These are phyloP conservation scores for Litchi chinensis DNA, from an alignment of 345 rosid species.

Conservation along the genomic window DNA sequence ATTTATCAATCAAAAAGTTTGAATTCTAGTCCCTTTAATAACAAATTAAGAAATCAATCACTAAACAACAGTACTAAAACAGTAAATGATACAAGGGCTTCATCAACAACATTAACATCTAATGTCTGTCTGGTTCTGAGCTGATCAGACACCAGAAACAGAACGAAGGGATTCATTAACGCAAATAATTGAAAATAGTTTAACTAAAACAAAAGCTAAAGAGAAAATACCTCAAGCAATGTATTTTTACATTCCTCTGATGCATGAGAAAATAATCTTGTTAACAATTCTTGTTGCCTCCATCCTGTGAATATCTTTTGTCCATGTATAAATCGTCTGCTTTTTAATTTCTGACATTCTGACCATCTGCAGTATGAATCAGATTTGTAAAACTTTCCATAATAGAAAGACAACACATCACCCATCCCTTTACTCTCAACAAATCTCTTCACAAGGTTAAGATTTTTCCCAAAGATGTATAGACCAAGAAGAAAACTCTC, in stretches of 20 bases:
- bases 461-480: slow-evolving; percentile 71
- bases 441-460: slow-evolving; percentile 54
- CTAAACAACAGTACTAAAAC: background rate
- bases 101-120: slow-evolving; percentile 6
- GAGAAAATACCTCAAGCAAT: slow-evolving; percentile 55
- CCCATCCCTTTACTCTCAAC: slow-evolving; percentile 62
- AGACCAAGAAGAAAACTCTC: slow-evolving; percentile 68
- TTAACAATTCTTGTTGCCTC: slow-evolving; percentile 67
- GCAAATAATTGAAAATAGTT: background rate
- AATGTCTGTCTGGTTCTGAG: background rate
- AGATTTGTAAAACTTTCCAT: slow-evolving; percentile 68
- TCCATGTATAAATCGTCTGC: slow-evolving; percentile 52
- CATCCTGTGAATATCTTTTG: slow-evolving; percentile 66
- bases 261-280: slow-evolving; percentile 47
- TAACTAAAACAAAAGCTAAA: background rate
- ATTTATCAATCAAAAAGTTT: background rate
- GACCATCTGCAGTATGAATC: slow-evolving; percentile 60
- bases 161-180: background rate
- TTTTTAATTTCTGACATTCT: slow-evolving; percentile 54
- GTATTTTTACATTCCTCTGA: slow-evolving; percentile 50
- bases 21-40: background rate
- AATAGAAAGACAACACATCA: slow-evolving; percentile 64
- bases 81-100: background rate
- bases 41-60: background rate
- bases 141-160: background rate